Base-by-base conservation (phyloP, 345 rosid genomes). In the Populus tremula region DNA sequence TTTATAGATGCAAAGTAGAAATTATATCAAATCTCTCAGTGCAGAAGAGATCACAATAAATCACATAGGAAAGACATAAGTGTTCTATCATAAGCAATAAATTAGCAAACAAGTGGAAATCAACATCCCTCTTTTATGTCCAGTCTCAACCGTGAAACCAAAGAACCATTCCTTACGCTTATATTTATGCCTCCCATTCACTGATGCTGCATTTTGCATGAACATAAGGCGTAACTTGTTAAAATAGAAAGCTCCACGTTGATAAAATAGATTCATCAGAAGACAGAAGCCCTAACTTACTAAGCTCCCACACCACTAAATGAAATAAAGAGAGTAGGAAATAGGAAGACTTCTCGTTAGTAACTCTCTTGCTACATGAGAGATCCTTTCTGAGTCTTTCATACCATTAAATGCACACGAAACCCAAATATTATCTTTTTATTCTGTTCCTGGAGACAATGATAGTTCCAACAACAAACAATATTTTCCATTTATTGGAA, bases 41-140 rank as follows among this genome's bases (percentile, higher is more conserved):
- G 49, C 20, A 17, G 65, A 75, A 17, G 65, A 75, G 63, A 73
- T 79, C 53, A 36, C 23, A 67, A 78, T n/a, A 86, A 78, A 79
- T 84, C 83, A 96, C 99, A 91, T 96, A 1, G 99, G 99, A 70
- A 86, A 87, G 84, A 91, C 88, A 73, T 87, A 88, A 49, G 90
- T 88, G 5, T 4, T 83, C 94, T 87, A 70, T 97, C 97, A 85
- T 93, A 96, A 78, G 96, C 92, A 82, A 96, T 90, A 81, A 93
- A 96, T 84, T 91, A 93, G 82, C 96, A 90, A 78, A 96, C 90
- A 85, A 96, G 92, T 76, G 88, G 87, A 93, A 93, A 56, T 92
- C 90, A 56, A 72, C 79, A 86, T 91, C 91, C 81, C 87, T 93
- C 25, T 77, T 81, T 87, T 61, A 91, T 90, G 80, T 88, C 88